Percentiles rank a stretch among this genome's conserved stretches.
Evolutionary conservation across 768 basidiomycete genomes (phyloP).

Genomic region (Psilocybe sp.): DNA sequence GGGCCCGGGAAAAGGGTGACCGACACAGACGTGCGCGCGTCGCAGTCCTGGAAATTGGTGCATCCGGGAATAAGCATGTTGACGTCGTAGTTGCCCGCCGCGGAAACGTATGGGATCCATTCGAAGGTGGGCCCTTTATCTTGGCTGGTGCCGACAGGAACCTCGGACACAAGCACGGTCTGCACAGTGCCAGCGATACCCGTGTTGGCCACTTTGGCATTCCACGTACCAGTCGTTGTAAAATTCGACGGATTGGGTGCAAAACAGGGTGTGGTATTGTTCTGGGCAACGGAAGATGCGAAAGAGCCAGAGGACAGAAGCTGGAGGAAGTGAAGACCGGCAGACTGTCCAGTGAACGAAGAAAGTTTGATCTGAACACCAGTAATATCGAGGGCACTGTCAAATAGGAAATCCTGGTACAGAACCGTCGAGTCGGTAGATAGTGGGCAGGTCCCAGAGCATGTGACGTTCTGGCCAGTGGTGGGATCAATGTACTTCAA

Average conservation of each 20-base stretch:
- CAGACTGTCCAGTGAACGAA: constrained; percentile 66
- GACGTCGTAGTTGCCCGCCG: constrained; percentile 81
- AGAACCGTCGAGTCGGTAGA: constrained; percentile 70
- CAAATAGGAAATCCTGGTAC: constrained; percentile 94
- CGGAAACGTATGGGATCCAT: constrained; percentile 91
- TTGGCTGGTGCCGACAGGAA: constrained; percentile 61
- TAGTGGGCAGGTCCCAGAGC: constrained; percentile 77
- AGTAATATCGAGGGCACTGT: constrained; percentile 60
- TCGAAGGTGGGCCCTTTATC: constrained; percentile 75
- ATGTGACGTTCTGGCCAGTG: constrained; percentile 74
- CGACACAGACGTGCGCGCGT: constrained; percentile 73
- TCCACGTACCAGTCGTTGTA: constrained; percentile 70
- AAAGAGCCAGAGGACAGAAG: constrained; percentile 91
- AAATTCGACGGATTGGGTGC: constrained; percentile 73
- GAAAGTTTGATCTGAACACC: constrained; percentile 86
- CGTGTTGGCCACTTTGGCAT: constrained; percentile 58
- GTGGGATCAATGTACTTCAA: constrained; percentile 77
- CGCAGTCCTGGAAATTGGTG: constrained; percentile 74
- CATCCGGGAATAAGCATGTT: constrained; percentile 90
- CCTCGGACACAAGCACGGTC: constrained; percentile 64
- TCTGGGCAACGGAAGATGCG: constrained; percentile 62
- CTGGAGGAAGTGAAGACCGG: constrained; percentile 90
- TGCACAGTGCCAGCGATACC: constrained; percentile 79
- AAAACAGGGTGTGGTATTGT: constrained; percentile 73
- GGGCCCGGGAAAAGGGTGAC: constrained; percentile 80